Conservation (phyloP, 2,329 filamentous ascomycete species). For the Pseudonectria buxi region DNA sequence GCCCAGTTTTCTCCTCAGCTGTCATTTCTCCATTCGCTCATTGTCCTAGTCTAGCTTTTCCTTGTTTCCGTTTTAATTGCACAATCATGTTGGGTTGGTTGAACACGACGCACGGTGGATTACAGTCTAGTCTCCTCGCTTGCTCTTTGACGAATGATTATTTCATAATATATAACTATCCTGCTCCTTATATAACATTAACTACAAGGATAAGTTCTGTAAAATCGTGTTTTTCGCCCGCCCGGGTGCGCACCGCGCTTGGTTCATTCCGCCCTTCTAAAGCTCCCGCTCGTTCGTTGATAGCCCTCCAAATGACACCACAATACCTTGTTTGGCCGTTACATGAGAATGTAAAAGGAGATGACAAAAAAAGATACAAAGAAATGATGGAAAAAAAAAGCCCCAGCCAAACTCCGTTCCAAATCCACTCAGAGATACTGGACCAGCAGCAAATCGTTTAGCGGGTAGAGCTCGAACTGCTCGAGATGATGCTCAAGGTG, state of each 20-base stretch:
- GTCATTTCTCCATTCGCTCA: conserved; percentile 9
- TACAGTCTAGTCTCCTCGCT: not conserved
- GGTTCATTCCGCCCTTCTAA: conserved; percentile 5
- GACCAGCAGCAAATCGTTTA: not conserved
- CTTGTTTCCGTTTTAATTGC: too few relatives aligned
- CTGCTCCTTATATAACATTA: conserved; percentile 2
- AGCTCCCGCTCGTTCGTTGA: conserved; percentile 9
- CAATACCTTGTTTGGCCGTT: conserved; percentile 1
- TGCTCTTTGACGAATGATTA: conserved; percentile 3
- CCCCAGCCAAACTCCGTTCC: not conserved
- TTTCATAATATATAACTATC: conserved; percentile 7
- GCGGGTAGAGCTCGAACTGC: conserved; percentile 4
- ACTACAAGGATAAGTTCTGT: conserved; percentile 12
- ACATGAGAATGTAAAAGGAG: conserved; percentile 1
- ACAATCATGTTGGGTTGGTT: too few relatives aligned
- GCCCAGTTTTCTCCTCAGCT: too few relatives aligned
- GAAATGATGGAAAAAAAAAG: not conserved
- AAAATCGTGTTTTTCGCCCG: conserved; percentile 6
- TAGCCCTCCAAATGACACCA: conserved; percentile 4
- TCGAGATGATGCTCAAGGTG: conserved; percentile 20
- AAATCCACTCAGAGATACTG: too few relatives aligned
- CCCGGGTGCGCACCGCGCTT: not conserved
- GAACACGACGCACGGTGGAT: conserved; percentile 1
- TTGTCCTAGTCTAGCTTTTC: conserved; percentile 9
- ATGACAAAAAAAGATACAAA: conserved; percentile 1